Base-by-base conservation (phyloP, 2,329 filamentous ascomycete genomes). In the Fusarium oligoseptatum region DNA sequence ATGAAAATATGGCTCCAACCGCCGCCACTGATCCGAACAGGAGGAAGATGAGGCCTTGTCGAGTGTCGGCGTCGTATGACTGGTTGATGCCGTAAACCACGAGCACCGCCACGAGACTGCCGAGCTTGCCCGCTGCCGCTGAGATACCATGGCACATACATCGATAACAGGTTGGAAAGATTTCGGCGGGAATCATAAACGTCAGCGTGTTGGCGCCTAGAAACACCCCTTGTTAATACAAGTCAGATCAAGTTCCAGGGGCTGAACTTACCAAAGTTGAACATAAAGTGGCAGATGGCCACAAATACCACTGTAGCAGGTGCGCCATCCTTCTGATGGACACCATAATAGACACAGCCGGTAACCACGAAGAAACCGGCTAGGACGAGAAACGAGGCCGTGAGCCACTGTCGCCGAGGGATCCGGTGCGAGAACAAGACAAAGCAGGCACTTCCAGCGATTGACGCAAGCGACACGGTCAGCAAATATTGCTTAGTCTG, bases 151-250 rank as follows among this genome's bases (percentile, higher is more conserved):
- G 89, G 68, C 89, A 91, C 0, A 90, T 90, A 60, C 87, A 90
- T 45, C 91, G 87, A 75, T 91, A 92, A 71, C 87, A 86, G 2
- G 90, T 92, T 0, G 90, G 90, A 78, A 92, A 93, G 48, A 91
- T 87, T 77, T 92, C 90, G 48, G 89, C 90, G 1, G 91, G 90
- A 17, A 92, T 87, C 64, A 92, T 88, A 76, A 92, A 92, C 0
- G 90, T 92, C 12, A 91, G 86, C 0, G 88, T 89, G 75, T 92
- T 92, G 48, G 89, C 89, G 12, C 90, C 87, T 87, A 14, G 14
- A 29, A 20, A 11, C 14, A 60, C 4, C 4, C 39, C 60, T 64
- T 50, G 45, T 72, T 24, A 64, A 12, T 36, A 39, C 14, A 11
- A 32, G 32, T 11, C 17, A 32, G 27, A 34, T 29, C 27, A 20